phyloP scores from a whole-genome alignment of 2,329 filamentous ascomycete genomes.

The Epichloe uncinata region DNA sequence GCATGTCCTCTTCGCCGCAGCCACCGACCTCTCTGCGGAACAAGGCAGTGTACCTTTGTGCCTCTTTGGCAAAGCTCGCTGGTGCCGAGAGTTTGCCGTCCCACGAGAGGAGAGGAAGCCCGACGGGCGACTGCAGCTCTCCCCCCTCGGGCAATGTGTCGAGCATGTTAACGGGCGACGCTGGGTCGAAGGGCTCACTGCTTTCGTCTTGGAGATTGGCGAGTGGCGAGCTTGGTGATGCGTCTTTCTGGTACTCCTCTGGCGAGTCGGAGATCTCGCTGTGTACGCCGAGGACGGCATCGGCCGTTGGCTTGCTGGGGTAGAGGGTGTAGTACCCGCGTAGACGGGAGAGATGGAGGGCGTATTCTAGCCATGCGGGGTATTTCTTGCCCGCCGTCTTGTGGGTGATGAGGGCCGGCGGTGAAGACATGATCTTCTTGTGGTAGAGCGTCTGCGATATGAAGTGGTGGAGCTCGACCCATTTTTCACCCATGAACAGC shows the following conservation, averaged over 20 bases:
- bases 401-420: constrained; percentile 27
- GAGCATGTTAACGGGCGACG: constrained; percentile 31
- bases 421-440: constrained; percentile 21
- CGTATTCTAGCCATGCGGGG: constrained; percentile 67
- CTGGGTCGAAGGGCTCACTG: constrained; percentile 26
- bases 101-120: constrained; percentile 50
- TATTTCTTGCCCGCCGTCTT: constrained; percentile 55
- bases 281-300: constrained; percentile 58
- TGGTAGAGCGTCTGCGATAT: constrained; percentile 48
- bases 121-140: constrained; percentile 27
- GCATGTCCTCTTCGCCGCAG: constrained; percentile 32
- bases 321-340: constrained; percentile 72
- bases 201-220: constrained; percentile 17
- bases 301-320: constrained; percentile 44
- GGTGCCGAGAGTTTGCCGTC: constrained; percentile 38
- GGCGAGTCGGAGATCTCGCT: constrained; percentile 59
- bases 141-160: constrained; percentile 33
- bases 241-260: constrained; percentile 45
- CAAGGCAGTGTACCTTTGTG: constrained; percentile 36
- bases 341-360: constrained; percentile 61
- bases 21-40: constrained; percentile 57
- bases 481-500: constrained; percentile 73
- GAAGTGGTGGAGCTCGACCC: constrained; percentile 75
- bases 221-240: constrained; percentile 8
- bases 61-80: constrained; percentile 27